phyloP scores from a whole-genome alignment of 2,329 filamentous ascomycete genomes.

The Pseudocercospora musae region DNA sequence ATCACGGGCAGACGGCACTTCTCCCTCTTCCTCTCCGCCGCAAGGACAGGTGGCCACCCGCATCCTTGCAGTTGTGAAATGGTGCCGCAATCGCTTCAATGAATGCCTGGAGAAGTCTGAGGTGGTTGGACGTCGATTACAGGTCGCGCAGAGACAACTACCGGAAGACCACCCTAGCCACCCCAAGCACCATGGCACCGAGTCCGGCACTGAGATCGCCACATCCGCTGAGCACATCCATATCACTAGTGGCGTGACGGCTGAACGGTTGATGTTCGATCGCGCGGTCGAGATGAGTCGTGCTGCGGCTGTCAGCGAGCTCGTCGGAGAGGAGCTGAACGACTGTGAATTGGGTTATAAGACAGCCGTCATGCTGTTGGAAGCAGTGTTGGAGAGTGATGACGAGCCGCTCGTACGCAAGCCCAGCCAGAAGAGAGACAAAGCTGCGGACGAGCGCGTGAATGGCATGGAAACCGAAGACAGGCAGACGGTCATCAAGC shows the following conservation, averaged over 20 bases:
- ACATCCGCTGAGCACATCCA: conserved; percentile 74
- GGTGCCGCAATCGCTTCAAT: conserved; percentile 91
- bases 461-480: conserved; percentile 65
- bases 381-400: conserved; percentile 86
- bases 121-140: conserved; percentile 81
- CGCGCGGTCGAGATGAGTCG: conserved; percentile 95
- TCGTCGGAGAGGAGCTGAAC: conserved; percentile 80
- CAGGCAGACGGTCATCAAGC: conserved; percentile 67
- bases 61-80: conserved; percentile 92
- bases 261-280: conserved; percentile 97
- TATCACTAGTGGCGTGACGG: conserved; percentile 83
- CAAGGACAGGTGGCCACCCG: conserved; percentile 42
- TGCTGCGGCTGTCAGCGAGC: conserved; percentile 89
- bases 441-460: conserved; percentile 47
- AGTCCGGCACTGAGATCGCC: conserved; percentile 52
- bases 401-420: conserved; percentile 51
- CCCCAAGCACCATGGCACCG: conserved; percentile 68
- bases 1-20: conserved; percentile 53
- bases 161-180: conserved; percentile 83
- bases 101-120: conserved; percentile 96
- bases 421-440: conserved; percentile 46
- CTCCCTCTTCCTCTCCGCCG: conserved; percentile 30
- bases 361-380: conserved; percentile 90
- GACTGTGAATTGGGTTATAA: conserved; percentile 92
- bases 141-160: conserved; percentile 79